Evolutionary conservation across 768 basidiomycete species (phyloP), one percentile per base, ranked within the genome.

Genomic region (Suillus tomentosus): DNA sequence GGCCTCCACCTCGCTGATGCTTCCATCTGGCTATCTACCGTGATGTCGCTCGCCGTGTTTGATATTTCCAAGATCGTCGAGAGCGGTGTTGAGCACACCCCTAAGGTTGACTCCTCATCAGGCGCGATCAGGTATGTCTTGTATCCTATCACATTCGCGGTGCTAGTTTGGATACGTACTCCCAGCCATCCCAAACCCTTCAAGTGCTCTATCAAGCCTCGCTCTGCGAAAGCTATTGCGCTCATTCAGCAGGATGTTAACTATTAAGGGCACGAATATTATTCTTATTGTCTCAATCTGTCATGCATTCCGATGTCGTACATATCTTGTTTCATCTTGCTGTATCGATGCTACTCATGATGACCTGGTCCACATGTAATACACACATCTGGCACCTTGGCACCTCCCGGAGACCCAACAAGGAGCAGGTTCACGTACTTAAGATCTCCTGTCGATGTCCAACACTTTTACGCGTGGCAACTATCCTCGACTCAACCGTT

Each of bases 121-220:
- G 85, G 85, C 34, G 84, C 84, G 1, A 86, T 87, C 65, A 85
- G 85, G 85, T 81, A 69, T 66, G 39, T 19, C 3, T 15, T 17
- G 3, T 8, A 31, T 53, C 5, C 10, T 34, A 53, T 53, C 51
- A 2, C 51, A 3, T 53, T 9, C 15, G 8, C 17, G 14, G 14
- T 19, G 27, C 31, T 53, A 31, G 15, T 53, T 15, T 34, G 6
- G 9, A 31, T 17, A 31, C 5, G 15, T 6, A 31, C 17, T 31
- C 9, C 7, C 31, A 53, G 51, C 3, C 51, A 53, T 9, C 51
- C 51, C 7, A 53, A 53, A 1, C 51, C 51, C 2, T 87, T 84
- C 74, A 80, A 81, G 66, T 87, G 85, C 71, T 72, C 76, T 39
- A 79, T 87, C 64, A 80, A 74, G 66, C 84, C 85, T 47, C 80